Evolutionary conservation across 2,329 filamentous ascomycete species (phyloP).

Genomic region (Pseudocercospora macadamiae): DNA sequence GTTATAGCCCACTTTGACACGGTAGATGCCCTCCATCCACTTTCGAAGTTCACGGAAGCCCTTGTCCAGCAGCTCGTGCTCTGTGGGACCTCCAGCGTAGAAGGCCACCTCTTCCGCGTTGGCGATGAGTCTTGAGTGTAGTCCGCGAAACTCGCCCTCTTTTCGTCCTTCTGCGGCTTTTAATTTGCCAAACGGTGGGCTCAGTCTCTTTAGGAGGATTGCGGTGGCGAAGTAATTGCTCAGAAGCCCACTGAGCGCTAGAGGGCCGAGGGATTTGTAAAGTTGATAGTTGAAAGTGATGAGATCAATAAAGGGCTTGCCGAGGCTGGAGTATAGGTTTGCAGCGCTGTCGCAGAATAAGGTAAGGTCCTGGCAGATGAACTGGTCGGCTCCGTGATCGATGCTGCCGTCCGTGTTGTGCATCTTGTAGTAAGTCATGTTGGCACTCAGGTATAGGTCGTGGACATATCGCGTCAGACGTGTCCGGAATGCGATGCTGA

Average conservation of each 20-base stretch:
- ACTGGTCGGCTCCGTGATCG: conserved; percentile 90
- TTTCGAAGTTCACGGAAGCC: conserved; percentile 91
- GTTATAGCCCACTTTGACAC: conserved; percentile 96
- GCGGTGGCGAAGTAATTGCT: conserved; percentile 95
- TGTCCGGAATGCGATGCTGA: conserved; percentile 96
- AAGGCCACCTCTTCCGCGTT: conserved; percentile 98
- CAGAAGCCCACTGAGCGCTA: conserved; percentile 82
- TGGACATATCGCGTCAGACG: conserved; percentile 95
- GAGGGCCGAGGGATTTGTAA: conserved; percentile 83
- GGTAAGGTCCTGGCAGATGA: conserved; percentile 95
- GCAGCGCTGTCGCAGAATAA: conserved; percentile 92
- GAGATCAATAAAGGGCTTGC: conserved; percentile 97
- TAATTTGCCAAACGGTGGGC: conserved; percentile 93
- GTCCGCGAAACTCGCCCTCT: conserved; percentile 89
- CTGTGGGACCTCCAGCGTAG: conserved; percentile 93
- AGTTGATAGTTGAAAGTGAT: conserved; percentile 98
- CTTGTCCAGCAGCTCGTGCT: conserved; percentile 87
- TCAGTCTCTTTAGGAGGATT: conserved; percentile 82
- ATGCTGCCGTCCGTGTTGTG: conserved; percentile 91
- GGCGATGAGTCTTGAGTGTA: conserved; percentile 89
- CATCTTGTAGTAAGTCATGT: conserved; percentile 95
- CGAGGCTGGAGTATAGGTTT: conserved; percentile 90
- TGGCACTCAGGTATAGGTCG: conserved; percentile 92
- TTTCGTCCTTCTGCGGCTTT: conserved; percentile 94
- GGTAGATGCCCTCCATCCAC: conserved; percentile 99